These are phyloP conservation scores for Keithomyces neogunnii DNA, from an alignment of 2,329 filamentous ascomycete genomes.

Conservation along the genomic window DNA sequence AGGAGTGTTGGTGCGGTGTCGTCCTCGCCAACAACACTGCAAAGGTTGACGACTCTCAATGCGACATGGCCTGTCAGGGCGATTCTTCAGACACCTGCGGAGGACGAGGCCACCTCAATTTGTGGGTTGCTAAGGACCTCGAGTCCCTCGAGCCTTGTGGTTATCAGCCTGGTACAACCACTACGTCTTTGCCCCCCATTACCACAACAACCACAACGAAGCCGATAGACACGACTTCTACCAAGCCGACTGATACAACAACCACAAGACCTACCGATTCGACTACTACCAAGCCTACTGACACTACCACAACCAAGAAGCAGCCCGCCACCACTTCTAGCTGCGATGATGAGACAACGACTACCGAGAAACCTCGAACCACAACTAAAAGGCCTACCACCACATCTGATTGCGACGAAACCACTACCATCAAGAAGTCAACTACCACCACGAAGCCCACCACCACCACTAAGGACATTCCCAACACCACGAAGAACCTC, in stretches of 20 bases:
- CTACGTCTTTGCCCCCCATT: constrained; percentile 16
- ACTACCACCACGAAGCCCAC: constrained; percentile 11
- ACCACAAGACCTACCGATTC: constrained; percentile 5
- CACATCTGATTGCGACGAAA: constrained; percentile 11
- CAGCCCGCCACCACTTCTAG: neutral
- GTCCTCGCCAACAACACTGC: constrained; percentile 40
- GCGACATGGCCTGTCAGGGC: constrained; percentile 44
- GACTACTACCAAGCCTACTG: constrained; percentile 5
- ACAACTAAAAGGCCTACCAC: constrained; percentile 9
- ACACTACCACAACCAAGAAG: constrained; percentile 7
- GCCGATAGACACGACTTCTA: constrained; percentile 1
- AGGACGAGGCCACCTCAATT: constrained; percentile 30
- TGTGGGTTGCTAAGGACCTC: constrained; percentile 41
- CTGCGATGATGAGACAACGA: neutral
- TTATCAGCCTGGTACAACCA: constrained; percentile 17
- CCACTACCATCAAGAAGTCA: neutral
- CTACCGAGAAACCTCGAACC: constrained; percentile 1
- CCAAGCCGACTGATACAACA: neutral
- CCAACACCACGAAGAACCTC: constrained; percentile 29
- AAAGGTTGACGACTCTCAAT: constrained; percentile 29
- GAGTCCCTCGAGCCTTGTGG: constrained; percentile 42
- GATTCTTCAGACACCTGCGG: constrained; percentile 34
- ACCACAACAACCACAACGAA: neutral
- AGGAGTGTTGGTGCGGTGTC: constrained; percentile 42
- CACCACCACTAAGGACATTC: constrained; percentile 14